Conservation (phyloP, 2,329 filamentous ascomycete genomes). For the Peltaster fructicola region DNA sequence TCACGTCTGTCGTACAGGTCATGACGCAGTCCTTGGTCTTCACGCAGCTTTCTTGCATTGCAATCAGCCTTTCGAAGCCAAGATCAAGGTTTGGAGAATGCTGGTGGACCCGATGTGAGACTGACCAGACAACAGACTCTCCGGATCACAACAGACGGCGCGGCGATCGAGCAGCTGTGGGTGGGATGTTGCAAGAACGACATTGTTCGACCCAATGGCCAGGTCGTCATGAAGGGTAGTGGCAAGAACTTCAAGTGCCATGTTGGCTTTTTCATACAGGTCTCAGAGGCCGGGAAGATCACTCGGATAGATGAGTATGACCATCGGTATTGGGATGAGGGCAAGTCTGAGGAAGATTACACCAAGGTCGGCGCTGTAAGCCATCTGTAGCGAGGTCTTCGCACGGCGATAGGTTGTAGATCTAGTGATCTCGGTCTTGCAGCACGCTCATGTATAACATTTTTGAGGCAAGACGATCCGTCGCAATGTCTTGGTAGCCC, state of each 20-base stretch:
- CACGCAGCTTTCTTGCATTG: slow-evolving; percentile 4
- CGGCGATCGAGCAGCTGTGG: slow-evolving; percentile 5
- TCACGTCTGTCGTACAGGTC: slow-evolving; percentile 2
- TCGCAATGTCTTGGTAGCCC: too few species aligned
- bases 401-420: too few species aligned
- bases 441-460: too few species aligned
- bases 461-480: too few species aligned
- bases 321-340: slow-evolving; percentile 6
- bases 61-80: slow-evolving; percentile 4
- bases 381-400: too few species aligned
- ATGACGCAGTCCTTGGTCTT: slow-evolving; percentile 3
- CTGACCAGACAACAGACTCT: slow-evolving; percentile 2
- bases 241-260: slow-evolving; percentile 4
- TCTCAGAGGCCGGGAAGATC: slow-evolving; percentile 4
- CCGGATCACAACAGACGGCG: slow-evolving; percentile 2
- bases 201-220: slow-evolving; percentile 5
- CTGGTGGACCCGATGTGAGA: background rate
- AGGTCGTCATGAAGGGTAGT: slow-evolving; percentile 3
- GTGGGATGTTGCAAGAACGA: slow-evolving; percentile 4
- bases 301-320: slow-evolving; percentile 5
- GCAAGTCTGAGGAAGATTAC: slow-evolving; percentile 3
- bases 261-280: slow-evolving; percentile 3
- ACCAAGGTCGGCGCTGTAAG: too few species aligned
- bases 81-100: slow-evolving; percentile 2
- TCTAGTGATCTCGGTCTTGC: too few species aligned